Evolutionary conservation across 192 early-diverging fungal genomes (phyloP).

Genomic region (Coemansia sp.): DNA sequence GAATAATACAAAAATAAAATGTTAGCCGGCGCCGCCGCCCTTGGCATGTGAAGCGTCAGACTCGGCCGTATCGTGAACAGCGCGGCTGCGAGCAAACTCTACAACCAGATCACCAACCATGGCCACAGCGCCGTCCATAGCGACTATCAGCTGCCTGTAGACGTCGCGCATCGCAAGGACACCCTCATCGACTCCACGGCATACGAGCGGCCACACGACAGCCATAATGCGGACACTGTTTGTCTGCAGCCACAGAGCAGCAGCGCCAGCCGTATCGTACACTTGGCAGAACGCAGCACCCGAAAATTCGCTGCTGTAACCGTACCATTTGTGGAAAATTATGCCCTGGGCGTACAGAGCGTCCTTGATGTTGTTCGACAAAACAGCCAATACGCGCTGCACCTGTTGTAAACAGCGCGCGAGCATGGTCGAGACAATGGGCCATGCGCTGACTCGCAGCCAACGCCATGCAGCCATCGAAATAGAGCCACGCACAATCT

Average conservation of each 20-base stretch:
- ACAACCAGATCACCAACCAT: constrained; percentile 36
- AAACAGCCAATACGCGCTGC: background rate
- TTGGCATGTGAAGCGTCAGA: background rate
- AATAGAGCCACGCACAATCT: constrained; percentile 2
- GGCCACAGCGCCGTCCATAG: constrained; percentile 22
- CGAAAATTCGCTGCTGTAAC: background rate
- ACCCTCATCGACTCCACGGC: constrained; percentile 20
- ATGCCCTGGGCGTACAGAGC: background rate
- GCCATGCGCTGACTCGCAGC: background rate
- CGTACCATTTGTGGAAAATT: background rate
- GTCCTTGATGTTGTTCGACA: background rate
- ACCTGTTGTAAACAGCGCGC: background rate
- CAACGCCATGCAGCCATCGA: constrained; percentile 1
- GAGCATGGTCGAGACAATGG: background rate
- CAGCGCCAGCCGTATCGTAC: background rate
- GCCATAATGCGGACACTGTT: background rate
- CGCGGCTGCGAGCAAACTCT: constrained; percentile 28
- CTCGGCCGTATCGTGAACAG: constrained; percentile 15
- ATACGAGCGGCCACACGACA: constrained; percentile 20
- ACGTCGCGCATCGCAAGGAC: constrained; percentile 32
- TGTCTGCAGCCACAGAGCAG: background rate
- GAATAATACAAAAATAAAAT: background rate
- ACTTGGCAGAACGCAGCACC: background rate
- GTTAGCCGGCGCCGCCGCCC: background rate
- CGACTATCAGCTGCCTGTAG: constrained; percentile 22